Evolutionary conservation across 1,139 yeast genomes (phyloP).

Genomic region (Lodderomyces oxycetoniae): DNA sequence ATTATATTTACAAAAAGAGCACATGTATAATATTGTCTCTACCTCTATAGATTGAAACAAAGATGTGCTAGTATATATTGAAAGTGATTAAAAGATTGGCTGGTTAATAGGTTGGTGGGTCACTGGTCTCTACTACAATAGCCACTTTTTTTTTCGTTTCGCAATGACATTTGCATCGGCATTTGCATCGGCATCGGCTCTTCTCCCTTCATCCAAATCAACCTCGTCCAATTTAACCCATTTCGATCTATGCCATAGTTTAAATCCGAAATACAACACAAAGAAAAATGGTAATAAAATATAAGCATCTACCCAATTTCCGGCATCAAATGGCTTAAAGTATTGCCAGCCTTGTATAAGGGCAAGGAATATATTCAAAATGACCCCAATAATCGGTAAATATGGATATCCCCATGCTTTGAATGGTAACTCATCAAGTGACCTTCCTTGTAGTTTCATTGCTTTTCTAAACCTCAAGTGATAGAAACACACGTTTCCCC

Average conservation of each 20-base stretch:
- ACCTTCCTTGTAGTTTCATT: conserved; percentile 40
- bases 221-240: conserved; percentile 39
- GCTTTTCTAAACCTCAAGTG: conserved; percentile 51
- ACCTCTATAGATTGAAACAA: too few species aligned
- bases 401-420: conserved; percentile 51
- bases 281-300: conserved; percentile 56
- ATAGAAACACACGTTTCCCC: conserved; percentile 50
- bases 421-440: conserved; percentile 49
- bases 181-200: conserved; percentile 26
- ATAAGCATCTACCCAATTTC: conserved; percentile 61
- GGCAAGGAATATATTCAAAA: conserved; percentile 49
- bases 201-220: conserved; percentile 43
- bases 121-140: too few species aligned
- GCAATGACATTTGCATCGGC: too few species aligned
- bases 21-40: too few species aligned
- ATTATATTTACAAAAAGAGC: too few species aligned
- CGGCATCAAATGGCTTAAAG: conserved; percentile 57
- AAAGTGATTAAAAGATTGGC: too few species aligned
- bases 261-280: conserved; percentile 29
- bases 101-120: too few species aligned
- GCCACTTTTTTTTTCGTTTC: too few species aligned
- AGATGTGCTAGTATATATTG: too few species aligned
- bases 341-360: conserved; percentile 68
- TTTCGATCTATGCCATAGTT: conserved; percentile 39
- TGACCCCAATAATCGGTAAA: conserved; percentile 47